These are phyloP conservation scores for Ceratobasidium sp. DNA, from an alignment of 1,284 basidiomycete genomes.

Conservation along the genomic window DNA sequence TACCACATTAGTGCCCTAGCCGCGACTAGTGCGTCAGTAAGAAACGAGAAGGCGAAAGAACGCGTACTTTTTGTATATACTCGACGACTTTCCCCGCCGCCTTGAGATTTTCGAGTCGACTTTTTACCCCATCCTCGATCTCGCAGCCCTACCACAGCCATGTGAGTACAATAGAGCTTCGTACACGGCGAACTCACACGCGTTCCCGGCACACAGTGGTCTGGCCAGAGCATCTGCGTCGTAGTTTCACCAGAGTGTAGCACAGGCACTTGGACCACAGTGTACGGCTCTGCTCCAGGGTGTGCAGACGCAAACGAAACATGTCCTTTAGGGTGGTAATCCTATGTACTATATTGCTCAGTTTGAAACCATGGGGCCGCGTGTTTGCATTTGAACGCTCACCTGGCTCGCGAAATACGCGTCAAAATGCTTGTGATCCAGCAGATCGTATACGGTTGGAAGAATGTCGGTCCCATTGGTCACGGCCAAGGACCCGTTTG, in stretches of 20 bases:
- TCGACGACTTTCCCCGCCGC: constrained; percentile 55
- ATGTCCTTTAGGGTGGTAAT: constrained; percentile 67
- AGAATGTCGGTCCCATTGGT: constrained; percentile 63
- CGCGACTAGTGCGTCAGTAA: constrained; percentile 53
- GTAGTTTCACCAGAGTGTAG: constrained; percentile 58
- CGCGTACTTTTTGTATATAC: constrained; percentile 50
- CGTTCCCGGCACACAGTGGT: constrained; percentile 67
- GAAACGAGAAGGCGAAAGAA: background rate
- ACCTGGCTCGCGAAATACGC: constrained; percentile 66
- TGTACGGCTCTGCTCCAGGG: constrained; percentile 59
- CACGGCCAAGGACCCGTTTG: constrained; percentile 68
- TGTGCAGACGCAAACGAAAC: constrained; percentile 75
- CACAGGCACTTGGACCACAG: constrained; percentile 58
- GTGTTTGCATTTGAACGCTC: constrained; percentile 41
- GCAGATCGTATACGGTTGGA: constrained; percentile 62
- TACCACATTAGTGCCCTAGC: constrained; percentile 58
- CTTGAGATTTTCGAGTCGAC: constrained; percentile 54
- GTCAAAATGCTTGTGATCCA: constrained; percentile 62
- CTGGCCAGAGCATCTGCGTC: constrained; percentile 70
- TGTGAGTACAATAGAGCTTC: constrained; percentile 30
- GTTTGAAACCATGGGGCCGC: background rate
- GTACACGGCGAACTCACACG: constrained; percentile 44
- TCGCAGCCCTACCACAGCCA: constrained; percentile 57
- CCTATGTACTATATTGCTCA: constrained; percentile 49
- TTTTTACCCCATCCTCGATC: constrained; percentile 60